These are phyloP conservation scores for Paraglomus brasilianum DNA, from an alignment of 192 early-diverging fungal species.

Conservation along the genomic window DNA sequence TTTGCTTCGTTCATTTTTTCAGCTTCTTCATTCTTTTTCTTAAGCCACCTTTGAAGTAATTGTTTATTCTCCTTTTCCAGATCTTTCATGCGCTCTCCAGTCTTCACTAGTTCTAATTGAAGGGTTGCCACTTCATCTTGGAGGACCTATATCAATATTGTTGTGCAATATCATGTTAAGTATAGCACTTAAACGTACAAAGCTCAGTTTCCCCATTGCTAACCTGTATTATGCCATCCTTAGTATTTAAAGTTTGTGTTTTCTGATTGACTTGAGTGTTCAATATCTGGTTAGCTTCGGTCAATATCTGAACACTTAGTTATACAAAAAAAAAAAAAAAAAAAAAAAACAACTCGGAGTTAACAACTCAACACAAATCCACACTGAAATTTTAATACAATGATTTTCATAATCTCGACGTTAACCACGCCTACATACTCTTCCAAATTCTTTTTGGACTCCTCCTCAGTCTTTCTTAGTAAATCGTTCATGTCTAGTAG, in stretches of 20 bases:
- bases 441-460: constrained; percentile 52
- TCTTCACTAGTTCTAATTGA: constrained; percentile 86
- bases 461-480: constrained; percentile 59
- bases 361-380: not conserved
- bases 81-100: constrained; percentile 61
- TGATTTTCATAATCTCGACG: not conserved
- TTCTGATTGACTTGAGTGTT: constrained; percentile 40
- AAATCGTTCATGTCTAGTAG: constrained; percentile 84
- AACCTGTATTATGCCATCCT: constrained; percentile 89
- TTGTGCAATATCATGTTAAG: not conserved
- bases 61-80: constrained; percentile 83
- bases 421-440: constrained; percentile 54
- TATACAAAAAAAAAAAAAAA: not conserved
- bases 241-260: constrained; percentile 67
- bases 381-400: constrained; percentile 18
- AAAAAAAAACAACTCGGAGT: not conserved
- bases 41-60: constrained; percentile 87
- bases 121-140: constrained; percentile 89
- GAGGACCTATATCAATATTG: constrained; percentile 56
- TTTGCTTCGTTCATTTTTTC: constrained; percentile 93
- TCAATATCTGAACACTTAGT: constrained; percentile 41
- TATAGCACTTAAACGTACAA: not conserved
- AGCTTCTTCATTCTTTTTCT: constrained; percentile 87
- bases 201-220: not conserved
- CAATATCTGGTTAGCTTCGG: constrained; percentile 35